Base-by-base conservation (phyloP, 768 basidiomycete genomes). In the Neoboletus brunneissimus region DNA sequence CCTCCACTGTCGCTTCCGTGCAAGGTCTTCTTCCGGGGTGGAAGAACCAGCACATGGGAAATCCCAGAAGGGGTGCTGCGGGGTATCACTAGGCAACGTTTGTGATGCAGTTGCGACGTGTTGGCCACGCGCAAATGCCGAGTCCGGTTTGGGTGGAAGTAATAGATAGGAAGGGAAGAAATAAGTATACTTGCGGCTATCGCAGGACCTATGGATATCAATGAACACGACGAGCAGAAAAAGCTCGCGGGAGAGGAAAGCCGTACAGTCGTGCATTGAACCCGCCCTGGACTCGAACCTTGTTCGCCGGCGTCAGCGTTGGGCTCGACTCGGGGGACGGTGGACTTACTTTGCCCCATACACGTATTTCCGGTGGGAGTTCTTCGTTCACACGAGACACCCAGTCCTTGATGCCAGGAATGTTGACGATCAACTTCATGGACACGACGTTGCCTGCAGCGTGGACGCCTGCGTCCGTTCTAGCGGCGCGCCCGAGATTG, bases 401-500 rank as follows among this genome's bases (percentile, higher is more conserved):
- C 58, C 95, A 75, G 61, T 92, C 85, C 15, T 78, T 75, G 6
- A 89, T 79, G 13, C 82, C 88, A 3, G 92, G 91, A 12, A 93
- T 81, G 20, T 76, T 72, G 23, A 84, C 79, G 65, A 97, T 97
- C 80, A 96, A 81, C 72, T 97, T 97, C 65, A 97, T 79, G 25
- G 91, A 89, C 3, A 98, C 89, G 29, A 95, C 75, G 69, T 99
- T 99, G 11, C 95, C 91, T 23, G 94, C 94, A 13, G 97, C 97
- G 68, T 97, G 95, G 8, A 99, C 97, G 25, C 97, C 97, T 2
- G 95, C 91, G 70, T 99, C 97, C 1, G 97, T 99, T 10, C 97
- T 80, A 20, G 97, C 97, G 9, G 96, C 93, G 31, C 97, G 84
- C 22, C 83, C 86, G 13, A 98, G 82, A 47, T 78, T 81, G 50